Evolutionary conservation across 495 filamentous ascomycete genomes (phyloP).

Genomic region (Trichoderma orchidacearum): DNA sequence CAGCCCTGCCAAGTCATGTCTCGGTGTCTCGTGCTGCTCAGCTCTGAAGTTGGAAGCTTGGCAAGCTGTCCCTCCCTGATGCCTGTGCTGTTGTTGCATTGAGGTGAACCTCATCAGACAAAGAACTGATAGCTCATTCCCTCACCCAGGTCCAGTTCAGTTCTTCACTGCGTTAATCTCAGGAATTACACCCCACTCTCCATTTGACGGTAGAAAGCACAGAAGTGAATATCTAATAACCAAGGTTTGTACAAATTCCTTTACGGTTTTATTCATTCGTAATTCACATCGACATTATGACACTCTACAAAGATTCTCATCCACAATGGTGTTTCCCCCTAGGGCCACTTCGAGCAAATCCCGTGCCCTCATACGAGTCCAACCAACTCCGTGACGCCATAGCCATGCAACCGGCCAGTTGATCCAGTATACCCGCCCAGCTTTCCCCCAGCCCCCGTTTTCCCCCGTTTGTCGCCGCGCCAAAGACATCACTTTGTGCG

Average conservation of each 20-base stretch:
- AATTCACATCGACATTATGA: neutral
- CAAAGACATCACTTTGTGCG: neutral
- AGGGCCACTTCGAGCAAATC: neutral
- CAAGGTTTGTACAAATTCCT: neutral
- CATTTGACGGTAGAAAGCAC: too few relatives aligned
- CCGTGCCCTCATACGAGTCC: slow-evolving; percentile 1
- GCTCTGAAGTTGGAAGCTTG: too few relatives aligned
- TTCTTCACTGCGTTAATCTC: too few relatives aligned
- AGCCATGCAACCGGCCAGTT: slow-evolving; percentile 11
- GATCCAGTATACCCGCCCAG: neutral
- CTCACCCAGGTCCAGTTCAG: too few relatives aligned
- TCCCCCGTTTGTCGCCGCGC: neutral
- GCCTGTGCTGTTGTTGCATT: too few relatives aligned
- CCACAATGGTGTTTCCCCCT: neutral
- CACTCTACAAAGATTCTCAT: neutral
- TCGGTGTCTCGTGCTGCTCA: too few relatives aligned
- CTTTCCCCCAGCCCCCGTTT: slow-evolving; percentile 4
- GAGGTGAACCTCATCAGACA: too few relatives aligned
- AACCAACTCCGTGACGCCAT: slow-evolving; percentile 9
- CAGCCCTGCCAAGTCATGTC: too few relatives aligned
- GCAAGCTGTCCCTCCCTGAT: too few relatives aligned
- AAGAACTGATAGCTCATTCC: too few relatives aligned
- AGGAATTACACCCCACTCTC: too few relatives aligned
- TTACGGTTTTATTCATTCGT: neutral
- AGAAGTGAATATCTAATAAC: neutral